Evolutionary conservation across 208 protist genomes (phyloP).

Genomic region (Trypanosoma avium): DNA sequence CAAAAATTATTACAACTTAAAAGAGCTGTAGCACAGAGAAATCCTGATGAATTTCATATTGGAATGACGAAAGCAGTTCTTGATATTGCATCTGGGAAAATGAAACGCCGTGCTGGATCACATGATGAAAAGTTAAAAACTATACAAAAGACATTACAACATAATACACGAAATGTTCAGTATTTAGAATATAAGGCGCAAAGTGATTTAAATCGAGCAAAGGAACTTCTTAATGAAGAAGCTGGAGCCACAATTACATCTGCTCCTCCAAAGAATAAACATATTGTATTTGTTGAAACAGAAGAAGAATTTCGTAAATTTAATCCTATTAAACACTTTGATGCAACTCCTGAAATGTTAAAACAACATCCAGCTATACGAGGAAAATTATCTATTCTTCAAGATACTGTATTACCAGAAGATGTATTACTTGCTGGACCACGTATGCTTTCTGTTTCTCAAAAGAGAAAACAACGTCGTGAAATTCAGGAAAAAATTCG

Average conservation of each 20-base stretch:
- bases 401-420: constrained; percentile 82
- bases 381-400: constrained; percentile 62
- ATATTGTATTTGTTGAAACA: constrained; percentile 81
- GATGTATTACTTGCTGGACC: constrained; percentile 71
- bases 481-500: constrained; percentile 65
- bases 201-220: constrained; percentile 53
- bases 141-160: constrained; percentile 58
- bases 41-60: constrained; percentile 94
- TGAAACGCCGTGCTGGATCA: constrained; percentile 51
- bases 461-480: constrained; percentile 72
- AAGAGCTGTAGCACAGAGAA: constrained; percentile 84
- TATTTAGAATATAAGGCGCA: constrained; percentile 86
- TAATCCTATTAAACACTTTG: constrained; percentile 74
- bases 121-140: constrained; percentile 54
- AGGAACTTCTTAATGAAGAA: constrained; percentile 80
- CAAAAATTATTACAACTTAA: constrained; percentile 74
- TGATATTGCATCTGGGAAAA: constrained; percentile 81
- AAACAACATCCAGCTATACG: constrained; percentile 80
- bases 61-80: constrained; percentile 92
- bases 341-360: constrained; percentile 85
- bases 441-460: constrained; percentile 60
- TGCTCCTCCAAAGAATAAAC: constrained; percentile 69
- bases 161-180: constrained; percentile 79
- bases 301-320: constrained; percentile 83
- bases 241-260: constrained; percentile 62